Evolutionary conservation across 345 rosid species (phyloP).

Genomic region (Euphorbia tirucalli): DNA sequence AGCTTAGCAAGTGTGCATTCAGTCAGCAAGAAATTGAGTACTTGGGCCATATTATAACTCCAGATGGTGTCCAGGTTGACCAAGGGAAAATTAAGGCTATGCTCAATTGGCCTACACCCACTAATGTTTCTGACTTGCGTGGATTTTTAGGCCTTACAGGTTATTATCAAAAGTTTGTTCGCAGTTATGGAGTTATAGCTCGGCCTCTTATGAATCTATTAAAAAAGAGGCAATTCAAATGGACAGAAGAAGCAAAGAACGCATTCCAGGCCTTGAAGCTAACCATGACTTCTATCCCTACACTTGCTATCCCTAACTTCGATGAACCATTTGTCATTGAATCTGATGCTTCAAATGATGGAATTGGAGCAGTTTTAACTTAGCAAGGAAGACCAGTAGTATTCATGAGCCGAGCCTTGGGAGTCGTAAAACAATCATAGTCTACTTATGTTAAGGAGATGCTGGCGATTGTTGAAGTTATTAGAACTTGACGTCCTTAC

Average conservation of each 20-base stretch:
- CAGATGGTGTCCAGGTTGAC: background rate
- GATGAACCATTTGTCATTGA: too few species aligned
- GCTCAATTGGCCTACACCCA: background rate
- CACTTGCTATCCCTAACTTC: too few species aligned
- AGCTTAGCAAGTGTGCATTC: background rate
- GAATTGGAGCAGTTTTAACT: too few species aligned
- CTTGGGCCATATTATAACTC: background rate
- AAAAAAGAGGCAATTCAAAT: background rate
- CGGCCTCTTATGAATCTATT: background rate
- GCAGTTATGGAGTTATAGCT: background rate
- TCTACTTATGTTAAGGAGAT: background rate
- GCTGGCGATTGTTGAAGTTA: background rate
- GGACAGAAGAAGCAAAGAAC: background rate
- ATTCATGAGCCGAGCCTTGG: too few species aligned
- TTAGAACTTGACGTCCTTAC: background rate
- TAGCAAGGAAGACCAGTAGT: too few species aligned
- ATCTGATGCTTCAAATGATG: too few species aligned
- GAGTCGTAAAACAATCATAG: too few species aligned
- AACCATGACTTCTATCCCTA: too few species aligned
- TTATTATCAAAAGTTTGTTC: background rate
- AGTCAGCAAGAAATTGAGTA: background rate
- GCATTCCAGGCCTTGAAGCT: too few species aligned
- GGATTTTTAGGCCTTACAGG: background rate
- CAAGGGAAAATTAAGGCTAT: background rate
- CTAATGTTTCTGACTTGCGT: background rate